These are phyloP conservation scores for Fagus sylvatica DNA, from an alignment of 306 rosid species.

Conservation along the genomic window DNA sequence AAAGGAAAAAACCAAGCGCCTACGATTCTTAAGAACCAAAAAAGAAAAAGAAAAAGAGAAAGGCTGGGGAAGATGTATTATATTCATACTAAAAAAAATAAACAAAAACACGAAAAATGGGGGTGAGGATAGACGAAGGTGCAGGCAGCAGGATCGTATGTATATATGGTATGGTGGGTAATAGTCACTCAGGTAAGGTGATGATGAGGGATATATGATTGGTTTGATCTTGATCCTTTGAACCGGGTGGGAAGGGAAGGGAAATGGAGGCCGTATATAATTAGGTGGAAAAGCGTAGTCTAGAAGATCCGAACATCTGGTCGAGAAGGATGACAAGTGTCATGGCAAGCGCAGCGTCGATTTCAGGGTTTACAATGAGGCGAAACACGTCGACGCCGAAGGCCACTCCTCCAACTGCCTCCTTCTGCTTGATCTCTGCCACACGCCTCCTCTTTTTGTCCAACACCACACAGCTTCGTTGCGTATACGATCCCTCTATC, in stretches of 20 bases:
- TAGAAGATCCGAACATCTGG: conserved; percentile 58
- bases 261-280: background rate
- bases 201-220: background rate
- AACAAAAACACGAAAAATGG: background rate
- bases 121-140: background rate
- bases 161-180: no score
- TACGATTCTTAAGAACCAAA: background rate
- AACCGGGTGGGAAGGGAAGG: background rate
- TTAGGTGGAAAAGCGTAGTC: conserved; percentile 21
- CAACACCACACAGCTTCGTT: conserved; percentile 54
- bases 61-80: background rate
- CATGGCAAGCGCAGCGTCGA: conserved; percentile 66
- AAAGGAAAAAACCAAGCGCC: conserved; percentile 48
- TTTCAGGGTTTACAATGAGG: conserved; percentile 51
- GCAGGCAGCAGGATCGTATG: no score
- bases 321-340: conserved; percentile 64
- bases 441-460: conserved; percentile 50
- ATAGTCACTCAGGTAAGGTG: no score
- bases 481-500: conserved; percentile 63
- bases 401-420: conserved; percentile 48
- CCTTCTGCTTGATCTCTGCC: conserved; percentile 74
- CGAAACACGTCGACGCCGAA: conserved; percentile 74
- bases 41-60: background rate
- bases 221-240: background rate
- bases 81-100: background rate